phyloP scores from a whole-genome alignment of 176 grass and related monocot species.

The Chrysopogon serrulatus region DNA sequence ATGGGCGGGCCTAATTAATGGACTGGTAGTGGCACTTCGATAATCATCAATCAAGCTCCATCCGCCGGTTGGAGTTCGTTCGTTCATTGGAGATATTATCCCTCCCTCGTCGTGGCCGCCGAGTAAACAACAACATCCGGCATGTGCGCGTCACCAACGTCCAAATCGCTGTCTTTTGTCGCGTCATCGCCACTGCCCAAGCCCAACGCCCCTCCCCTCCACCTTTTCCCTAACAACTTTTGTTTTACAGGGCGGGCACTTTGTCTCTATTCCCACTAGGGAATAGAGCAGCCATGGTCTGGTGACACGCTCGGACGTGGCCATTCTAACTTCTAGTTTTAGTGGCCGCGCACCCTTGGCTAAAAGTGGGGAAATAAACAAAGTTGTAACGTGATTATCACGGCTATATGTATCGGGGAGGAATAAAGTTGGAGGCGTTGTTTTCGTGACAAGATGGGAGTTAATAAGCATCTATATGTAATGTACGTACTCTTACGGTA shows the following conservation, averaged over 20 bases:
- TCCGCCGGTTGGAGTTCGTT: background rate
- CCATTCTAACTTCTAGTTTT: background rate
- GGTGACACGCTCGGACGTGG: background rate
- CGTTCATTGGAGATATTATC: background rate
- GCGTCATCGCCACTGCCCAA: background rate
- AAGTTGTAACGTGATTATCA: background rate
- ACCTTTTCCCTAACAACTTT: background rate
- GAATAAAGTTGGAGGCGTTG: background rate
- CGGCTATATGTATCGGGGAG: background rate
- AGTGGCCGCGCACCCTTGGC: background rate
- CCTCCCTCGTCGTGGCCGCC: background rate
- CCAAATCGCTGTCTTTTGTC: constrained; percentile 11
- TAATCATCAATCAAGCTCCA: background rate
- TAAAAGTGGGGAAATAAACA: background rate
- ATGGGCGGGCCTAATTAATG: background rate
- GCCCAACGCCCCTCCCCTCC: background rate
- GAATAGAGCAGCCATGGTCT: background rate
- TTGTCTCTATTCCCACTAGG: background rate
- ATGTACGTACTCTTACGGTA: no score
- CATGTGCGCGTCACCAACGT: constrained; percentile 24
- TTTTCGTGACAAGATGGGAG: background rate
- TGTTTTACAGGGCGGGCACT: background rate
- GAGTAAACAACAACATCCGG: background rate
- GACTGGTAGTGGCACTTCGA: background rate
- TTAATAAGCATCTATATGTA: background rate